Conservation (phyloP, 176 grass and related monocot genomes). For the Miscanthus lutarioriparius region DNA sequence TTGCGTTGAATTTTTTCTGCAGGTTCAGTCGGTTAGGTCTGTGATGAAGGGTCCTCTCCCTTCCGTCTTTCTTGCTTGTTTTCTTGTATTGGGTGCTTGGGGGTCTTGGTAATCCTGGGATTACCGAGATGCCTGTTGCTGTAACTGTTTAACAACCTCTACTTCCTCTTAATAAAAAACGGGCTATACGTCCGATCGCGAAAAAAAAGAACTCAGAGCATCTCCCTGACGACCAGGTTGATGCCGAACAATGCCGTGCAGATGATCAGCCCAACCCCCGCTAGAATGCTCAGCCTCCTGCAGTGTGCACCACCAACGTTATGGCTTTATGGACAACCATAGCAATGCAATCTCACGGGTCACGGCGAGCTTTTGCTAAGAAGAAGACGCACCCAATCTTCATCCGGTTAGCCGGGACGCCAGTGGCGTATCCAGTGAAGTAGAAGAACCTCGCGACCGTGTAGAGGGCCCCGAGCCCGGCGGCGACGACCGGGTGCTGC, state of each 20-base stretch:
- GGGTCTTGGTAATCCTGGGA: too few species aligned
- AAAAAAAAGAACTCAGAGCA: background rate
- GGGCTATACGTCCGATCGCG: too few species aligned
- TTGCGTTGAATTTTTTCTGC: too few species aligned
- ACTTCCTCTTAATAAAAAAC: too few species aligned
- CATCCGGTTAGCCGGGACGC: conserved; percentile 69
- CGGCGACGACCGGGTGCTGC: conserved; percentile 64
- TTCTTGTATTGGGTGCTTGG: too few species aligned
- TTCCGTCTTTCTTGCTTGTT: too few species aligned
- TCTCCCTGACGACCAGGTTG: background rate
- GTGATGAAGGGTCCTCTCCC: too few species aligned
- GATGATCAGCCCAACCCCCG: background rate
- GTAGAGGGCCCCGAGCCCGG: conserved; percentile 65
- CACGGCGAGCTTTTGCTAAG: too few species aligned
- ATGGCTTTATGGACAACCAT: background rate
- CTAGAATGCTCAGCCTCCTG: background rate
- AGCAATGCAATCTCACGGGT: too few species aligned
- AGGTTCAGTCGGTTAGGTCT: too few species aligned
- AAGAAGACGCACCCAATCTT: conserved; percentile 60
- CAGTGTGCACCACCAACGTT: background rate
- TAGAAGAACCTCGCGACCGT: conserved; percentile 82
- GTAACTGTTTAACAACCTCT: too few species aligned
- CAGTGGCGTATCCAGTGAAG: conserved; percentile 86
- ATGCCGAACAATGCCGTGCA: background rate
- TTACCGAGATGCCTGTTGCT: too few species aligned